Conservation (phyloP, 768 basidiomycete genomes). For the Tricholoma terreum region DNA sequence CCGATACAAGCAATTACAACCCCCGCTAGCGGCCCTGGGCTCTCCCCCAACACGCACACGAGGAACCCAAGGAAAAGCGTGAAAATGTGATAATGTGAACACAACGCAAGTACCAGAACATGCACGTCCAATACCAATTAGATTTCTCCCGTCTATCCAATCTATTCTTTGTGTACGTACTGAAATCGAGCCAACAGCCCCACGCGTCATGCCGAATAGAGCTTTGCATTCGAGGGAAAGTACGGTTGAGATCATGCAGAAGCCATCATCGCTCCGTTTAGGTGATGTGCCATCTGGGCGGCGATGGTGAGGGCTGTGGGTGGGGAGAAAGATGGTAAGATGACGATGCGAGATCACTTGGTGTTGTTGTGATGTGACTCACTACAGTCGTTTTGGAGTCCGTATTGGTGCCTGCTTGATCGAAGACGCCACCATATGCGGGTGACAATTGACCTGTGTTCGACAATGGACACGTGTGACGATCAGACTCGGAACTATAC, state of each 20-base stretch:
- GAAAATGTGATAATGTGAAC: neutral
- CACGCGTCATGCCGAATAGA: no score
- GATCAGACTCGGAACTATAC: no score
- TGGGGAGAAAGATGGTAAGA: neutral
- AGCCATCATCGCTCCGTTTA: neutral
- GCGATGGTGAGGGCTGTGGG: neutral
- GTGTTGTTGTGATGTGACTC: neutral
- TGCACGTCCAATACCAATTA: neutral
- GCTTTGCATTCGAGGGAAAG: no score
- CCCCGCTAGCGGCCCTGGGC: neutral
- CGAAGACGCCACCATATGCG: neutral
- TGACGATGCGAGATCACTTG: neutral
- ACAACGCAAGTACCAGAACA: neutral
- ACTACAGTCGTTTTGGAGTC: neutral
- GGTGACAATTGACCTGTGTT: no score
- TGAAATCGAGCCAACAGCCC: no score
- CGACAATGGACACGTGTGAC: no score
- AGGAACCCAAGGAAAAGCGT: neutral
- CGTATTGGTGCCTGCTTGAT: neutral
- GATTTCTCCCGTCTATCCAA: neutral
- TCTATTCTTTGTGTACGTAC: neutral
- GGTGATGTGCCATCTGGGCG: no score
- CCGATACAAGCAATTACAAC: neutral
- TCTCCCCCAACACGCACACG: neutral
- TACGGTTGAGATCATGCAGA: neutral